These are phyloP conservation scores for Myriosclerotinia duriaeana DNA, from an alignment of 2,329 filamentous ascomycete species.

Conservation along the genomic window DNA sequence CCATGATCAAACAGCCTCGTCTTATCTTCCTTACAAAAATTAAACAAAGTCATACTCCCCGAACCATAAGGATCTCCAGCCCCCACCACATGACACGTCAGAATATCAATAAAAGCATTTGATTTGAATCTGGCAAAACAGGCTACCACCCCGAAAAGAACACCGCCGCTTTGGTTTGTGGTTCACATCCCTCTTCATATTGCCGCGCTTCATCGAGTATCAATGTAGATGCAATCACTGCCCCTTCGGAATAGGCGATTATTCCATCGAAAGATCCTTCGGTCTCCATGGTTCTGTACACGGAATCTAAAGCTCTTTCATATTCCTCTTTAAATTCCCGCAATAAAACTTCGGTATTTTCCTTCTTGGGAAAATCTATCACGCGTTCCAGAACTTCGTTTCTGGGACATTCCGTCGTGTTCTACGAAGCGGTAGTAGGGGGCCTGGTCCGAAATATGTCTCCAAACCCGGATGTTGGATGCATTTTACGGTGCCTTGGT, in stretches of 20 bases:
- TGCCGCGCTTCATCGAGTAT: slow-evolving; percentile 52
- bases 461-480: slow-evolving; percentile 53
- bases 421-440: slow-evolving; percentile 51
- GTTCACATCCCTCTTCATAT: slow-evolving; percentile 39
- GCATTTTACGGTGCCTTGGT: slow-evolving; percentile 51
- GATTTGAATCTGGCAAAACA: slow-evolving; percentile 46
- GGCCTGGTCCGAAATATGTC: slow-evolving; percentile 46
- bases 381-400: slow-evolving; percentile 34
- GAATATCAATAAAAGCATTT: slow-evolving; percentile 52
- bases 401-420: slow-evolving; percentile 44
- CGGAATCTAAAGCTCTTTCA: neutral
- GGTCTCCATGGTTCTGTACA: neutral
- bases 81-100: slow-evolving; percentile 54
- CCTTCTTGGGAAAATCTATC: slow-evolving; percentile 33
- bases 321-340: slow-evolving; percentile 26
- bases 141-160: slow-evolving; percentile 56
- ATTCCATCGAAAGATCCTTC: neutral
- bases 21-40: slow-evolving; percentile 59
- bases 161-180: slow-evolving; percentile 46
- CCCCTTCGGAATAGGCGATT: no score
- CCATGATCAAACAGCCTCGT: slow-evolving; percentile 64
- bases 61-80: slow-evolving; percentile 60
- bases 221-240: slow-evolving; percentile 43
- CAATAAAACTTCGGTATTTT: slow-evolving; percentile 33
- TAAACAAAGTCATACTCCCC: slow-evolving; percentile 60